These are phyloP conservation scores for Coemansia sp. DNA, from an alignment of 192 early-diverging fungal genomes.

Conservation along the genomic window DNA sequence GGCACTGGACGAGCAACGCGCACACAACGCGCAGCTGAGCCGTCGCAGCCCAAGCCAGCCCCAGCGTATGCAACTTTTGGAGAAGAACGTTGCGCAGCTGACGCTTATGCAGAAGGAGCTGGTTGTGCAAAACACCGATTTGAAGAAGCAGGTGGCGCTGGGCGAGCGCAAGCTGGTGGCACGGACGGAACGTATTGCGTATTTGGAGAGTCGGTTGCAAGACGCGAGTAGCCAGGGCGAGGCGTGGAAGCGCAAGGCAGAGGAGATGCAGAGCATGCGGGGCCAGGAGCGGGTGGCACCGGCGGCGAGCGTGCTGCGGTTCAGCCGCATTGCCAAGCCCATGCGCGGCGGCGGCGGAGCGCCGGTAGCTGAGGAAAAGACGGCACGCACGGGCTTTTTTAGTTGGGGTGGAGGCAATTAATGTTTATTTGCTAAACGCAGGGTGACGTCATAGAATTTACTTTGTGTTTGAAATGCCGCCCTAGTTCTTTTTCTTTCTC, in stretches of 20 bases:
- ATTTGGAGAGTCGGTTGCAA: conserved; percentile 78
- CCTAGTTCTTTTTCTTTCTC: not conserved
- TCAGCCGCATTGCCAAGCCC: conserved; percentile 87
- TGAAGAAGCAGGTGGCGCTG: conserved; percentile 92
- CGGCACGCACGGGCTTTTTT: conserved; percentile 38
- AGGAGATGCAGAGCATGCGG: conserved; percentile 59
- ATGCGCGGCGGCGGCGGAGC: conserved; percentile 77
- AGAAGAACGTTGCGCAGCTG: conserved; percentile 96
- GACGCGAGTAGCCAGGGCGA: conserved; percentile 78
- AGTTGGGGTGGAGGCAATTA: conserved; percentile 24
- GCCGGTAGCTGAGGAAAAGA: conserved; percentile 30
- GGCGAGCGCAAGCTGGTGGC: conserved; percentile 89
- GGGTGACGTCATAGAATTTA: too few species aligned
- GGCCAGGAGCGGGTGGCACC: conserved; percentile 18
- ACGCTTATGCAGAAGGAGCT: conserved; percentile 94
- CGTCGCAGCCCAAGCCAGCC: conserved; percentile 84
- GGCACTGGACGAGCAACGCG: conserved; percentile 92
- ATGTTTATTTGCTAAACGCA: too few species aligned
- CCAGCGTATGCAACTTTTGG: conserved; percentile 96
- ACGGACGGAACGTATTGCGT: conserved; percentile 91
- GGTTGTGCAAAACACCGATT: conserved; percentile 91
- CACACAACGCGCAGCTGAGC: conserved; percentile 86
- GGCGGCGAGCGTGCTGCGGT: conserved; percentile 51
- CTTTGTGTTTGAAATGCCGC: not conserved
- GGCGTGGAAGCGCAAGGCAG: conserved; percentile 68